Evolutionary conservation across 2,329 filamentous ascomycete species (phyloP), one percentile per base, ranked within the genome.

Genomic region (Penicillium crustosum): DNA sequence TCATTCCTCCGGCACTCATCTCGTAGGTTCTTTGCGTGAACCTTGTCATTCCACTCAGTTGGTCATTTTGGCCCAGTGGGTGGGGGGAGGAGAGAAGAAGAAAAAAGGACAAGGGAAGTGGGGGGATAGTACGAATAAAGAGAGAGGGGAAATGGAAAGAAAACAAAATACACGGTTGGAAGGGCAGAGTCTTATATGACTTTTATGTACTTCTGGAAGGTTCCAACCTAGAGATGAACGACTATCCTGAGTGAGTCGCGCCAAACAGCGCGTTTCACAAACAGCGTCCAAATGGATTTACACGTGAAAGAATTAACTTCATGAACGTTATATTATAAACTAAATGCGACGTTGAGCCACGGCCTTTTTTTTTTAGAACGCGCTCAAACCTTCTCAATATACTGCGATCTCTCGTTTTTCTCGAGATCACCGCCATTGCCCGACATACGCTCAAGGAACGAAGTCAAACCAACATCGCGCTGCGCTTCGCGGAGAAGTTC

Each of bases 401-500:
- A 66, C 19, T 66, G 61, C 21, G 52, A 53, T 2, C 49, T 57
- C 42, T 64, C 55, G 39, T 57, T 59, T 55, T 64, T 62, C 36
- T 66, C 64, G 42, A 64, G 6, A 45, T 65, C 64, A 4, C 55
- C 52, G 1, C 53, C 57, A 7, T 55, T 62, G 2, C 56, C 51
- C 8, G 38, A 53, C 58, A 66, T 58, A 8, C 64, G 56, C 47
- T 65, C 65, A 42, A 69, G 36, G 51, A 66, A 67, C 4, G 59
- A 35, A 44, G 63, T 67, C 50, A 69, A 44, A 1, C 67, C 66
- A 27, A 69, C 65, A 36, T 67, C 67, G 3, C 62, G 59, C 58
- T 67, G 66, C 0, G 66, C 67, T 35, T 69, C 63, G 4, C 61
- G 63, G 27, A 68, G 62, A 13, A 69, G 53, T 10, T 64, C 65